Evolutionary conservation across 2,329 filamentous ascomycete genomes (phyloP), one percentile per base, ranked within the genome.

Genomic region (Colletotrichum siamense): DNA sequence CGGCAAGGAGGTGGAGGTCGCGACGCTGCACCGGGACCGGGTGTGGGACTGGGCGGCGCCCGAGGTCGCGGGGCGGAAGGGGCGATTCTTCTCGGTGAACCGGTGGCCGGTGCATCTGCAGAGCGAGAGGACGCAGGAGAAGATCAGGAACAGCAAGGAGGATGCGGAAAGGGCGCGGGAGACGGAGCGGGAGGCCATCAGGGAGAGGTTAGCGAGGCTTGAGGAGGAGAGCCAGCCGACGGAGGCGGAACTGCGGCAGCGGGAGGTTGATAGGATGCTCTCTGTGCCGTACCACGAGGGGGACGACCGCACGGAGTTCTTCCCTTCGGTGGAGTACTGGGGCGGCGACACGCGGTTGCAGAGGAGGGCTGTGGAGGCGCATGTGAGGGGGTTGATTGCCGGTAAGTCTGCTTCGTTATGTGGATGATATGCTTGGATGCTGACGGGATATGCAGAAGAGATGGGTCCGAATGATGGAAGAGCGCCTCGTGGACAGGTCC

Each of bases 21-120:
- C 78, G 62, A 73, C 80, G 12, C 78, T 71, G 15, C 79, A 79
- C 26, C 79, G 82, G 71, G 82, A 86, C 71, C 77, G 82, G 6
- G 76, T 84, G 66, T 86, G 85, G 85, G 82, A 83, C 77, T 86
- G 84, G 82, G 85, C 82, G 8, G 57, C 73, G 39, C 75, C 79
- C 2, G 59, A 61, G 22, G 79, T 82, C 9, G 79, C 79, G 18
- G 80, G 80, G 13, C 28, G n/a, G 57, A 64, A 59, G 78, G 80
- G 78, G 62, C 77, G 79, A 8, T 90, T 85, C 79, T 91, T 89
- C 82, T 81, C 82, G 77, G 80, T 91, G 61, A 83, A 87, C 79
- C 85, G 88, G 52, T 91, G 89, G 89, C 89, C 89, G 44, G 59
- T 86, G 24, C 79, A 85, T 30, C 79, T 87, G 69, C 86, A 89